These are phyloP conservation scores for Rhododendron williamsianum DNA, from an alignment of 148 eudicot species.

Conservation along the genomic window DNA sequence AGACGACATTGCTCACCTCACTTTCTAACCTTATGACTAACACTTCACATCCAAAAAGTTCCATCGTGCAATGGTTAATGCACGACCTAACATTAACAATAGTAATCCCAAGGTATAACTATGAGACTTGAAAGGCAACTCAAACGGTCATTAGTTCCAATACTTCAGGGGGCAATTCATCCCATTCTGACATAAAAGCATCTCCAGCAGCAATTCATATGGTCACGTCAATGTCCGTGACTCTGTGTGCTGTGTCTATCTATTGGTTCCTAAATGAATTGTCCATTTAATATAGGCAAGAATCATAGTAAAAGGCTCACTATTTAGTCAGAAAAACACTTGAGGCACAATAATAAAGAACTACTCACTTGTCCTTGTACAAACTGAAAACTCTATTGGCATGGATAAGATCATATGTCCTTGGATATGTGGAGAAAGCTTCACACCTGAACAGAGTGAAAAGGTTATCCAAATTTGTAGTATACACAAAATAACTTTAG, in stretches of 20 bases:
- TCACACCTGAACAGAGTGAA: conserved; percentile 17
- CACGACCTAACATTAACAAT: background rate
- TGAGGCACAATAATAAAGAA: background rate
- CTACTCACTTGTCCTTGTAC: conserved; percentile 78
- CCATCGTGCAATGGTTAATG: background rate
- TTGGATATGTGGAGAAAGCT: conserved; percentile 90
- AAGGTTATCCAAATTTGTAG: background rate
- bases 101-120: background rate
- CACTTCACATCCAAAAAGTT: background rate
- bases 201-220: background rate
- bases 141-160: background rate
- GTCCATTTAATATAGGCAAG: background rate
- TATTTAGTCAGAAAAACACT: background rate
- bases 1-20: background rate
- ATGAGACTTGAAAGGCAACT: background rate
- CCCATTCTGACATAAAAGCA: background rate
- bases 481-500: background rate
- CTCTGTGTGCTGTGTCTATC: background rate
- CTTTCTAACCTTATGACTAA: background rate
- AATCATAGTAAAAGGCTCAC: background rate
- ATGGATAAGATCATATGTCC: conserved; percentile 91
- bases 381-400: conserved; percentile 81
- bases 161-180: background rate
- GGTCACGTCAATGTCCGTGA: background rate
- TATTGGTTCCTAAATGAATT: background rate